Evolutionary conservation across 257 asterid genomes (phyloP).

Genomic region (Solanum appendiculatum): DNA sequence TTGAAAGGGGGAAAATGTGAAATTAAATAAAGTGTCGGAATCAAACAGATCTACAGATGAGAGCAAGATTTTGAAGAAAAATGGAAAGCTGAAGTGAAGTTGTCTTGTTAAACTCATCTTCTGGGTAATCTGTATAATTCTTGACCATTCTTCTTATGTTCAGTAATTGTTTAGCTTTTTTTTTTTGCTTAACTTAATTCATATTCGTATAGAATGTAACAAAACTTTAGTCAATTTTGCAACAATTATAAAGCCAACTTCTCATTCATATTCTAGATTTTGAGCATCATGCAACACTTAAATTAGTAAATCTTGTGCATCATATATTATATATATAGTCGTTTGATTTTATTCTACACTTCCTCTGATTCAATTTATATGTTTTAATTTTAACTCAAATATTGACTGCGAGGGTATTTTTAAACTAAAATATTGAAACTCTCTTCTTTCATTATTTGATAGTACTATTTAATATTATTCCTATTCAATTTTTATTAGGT

Average conservation of each 20-base stretch:
- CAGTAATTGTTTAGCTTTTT: background rate
- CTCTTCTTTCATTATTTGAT: background rate
- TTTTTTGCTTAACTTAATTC: background rate
- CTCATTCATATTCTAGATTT: background rate
- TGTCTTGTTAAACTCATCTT: background rate
- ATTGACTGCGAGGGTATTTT: too few species aligned
- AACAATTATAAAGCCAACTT: background rate
- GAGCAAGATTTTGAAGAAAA: background rate
- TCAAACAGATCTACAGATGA: slow-evolving; percentile 46
- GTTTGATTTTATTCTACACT: too few species aligned
- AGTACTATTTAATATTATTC: background rate
- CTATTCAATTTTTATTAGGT: too few species aligned
- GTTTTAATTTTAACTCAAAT: background rate
- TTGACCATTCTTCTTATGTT: slow-evolving; percentile 17
- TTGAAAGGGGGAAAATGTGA: background rate
- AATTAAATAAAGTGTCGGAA: slow-evolving; percentile 39
- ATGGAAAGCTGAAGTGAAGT: slow-evolving; percentile 3
- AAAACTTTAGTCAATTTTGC: background rate
- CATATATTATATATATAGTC: too few species aligned
- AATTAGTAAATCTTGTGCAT: too few species aligned
- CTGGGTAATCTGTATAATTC: slow-evolving; percentile 34
- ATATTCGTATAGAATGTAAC: background rate
- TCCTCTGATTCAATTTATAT: too few species aligned
- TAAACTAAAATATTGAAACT: too few species aligned
- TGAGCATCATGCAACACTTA: background rate